phyloP scores from a whole-genome alignment of 1,284 basidiomycete genomes.

The Boletus holoroseus region DNA sequence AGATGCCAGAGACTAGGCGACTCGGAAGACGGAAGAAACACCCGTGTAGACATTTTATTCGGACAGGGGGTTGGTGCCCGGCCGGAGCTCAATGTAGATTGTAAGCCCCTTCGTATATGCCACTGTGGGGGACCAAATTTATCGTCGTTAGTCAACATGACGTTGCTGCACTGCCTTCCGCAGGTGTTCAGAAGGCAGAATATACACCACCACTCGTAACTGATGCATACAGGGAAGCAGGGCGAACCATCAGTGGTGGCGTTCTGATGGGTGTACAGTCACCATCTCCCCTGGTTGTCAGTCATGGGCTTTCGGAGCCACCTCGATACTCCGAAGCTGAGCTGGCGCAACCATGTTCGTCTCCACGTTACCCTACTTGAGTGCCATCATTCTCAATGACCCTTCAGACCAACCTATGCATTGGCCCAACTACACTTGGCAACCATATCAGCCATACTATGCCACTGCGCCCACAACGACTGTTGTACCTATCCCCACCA shows the following conservation, averaged over 20 bases:
- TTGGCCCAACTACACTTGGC: slow-evolving; percentile 18
- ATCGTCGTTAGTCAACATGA: slow-evolving; percentile 38
- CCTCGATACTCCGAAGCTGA: slow-evolving; percentile 37
- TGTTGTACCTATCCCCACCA: background rate
- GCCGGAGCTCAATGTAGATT: slow-evolving; percentile 41
- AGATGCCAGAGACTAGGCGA: slow-evolving; percentile 8
- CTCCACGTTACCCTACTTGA: background rate
- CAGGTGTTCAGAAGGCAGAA: slow-evolving; percentile 1
- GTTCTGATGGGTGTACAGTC: slow-evolving; percentile 21
- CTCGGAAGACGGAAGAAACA: slow-evolving; percentile 32
- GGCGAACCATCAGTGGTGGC: slow-evolving; percentile 24
- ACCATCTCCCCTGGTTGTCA: slow-evolving; percentile 15
- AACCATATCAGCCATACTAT: slow-evolving; percentile 30
- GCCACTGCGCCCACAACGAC: slow-evolving; percentile 18
- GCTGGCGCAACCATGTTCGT: slow-evolving; percentile 31
- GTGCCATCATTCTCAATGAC: background rate
- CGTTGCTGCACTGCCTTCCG: slow-evolving; percentile 11
- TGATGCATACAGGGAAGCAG: slow-evolving; percentile 6
- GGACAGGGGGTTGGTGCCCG: slow-evolving; percentile 43
- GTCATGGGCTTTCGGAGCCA: slow-evolving; percentile 9
- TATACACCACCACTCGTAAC: slow-evolving; percentile 1
- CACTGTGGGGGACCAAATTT: slow-evolving; percentile 2
- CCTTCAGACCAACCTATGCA: slow-evolving; percentile 12
- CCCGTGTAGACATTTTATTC: slow-evolving; percentile 41
- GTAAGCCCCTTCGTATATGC: slow-evolving; percentile 31